Percentiles rank a stretch among this genome's conserved stretches.
Conservation (phyloP, 2,329 filamentous ascomycete genomes). For the Beauveria varroae region DNA sequence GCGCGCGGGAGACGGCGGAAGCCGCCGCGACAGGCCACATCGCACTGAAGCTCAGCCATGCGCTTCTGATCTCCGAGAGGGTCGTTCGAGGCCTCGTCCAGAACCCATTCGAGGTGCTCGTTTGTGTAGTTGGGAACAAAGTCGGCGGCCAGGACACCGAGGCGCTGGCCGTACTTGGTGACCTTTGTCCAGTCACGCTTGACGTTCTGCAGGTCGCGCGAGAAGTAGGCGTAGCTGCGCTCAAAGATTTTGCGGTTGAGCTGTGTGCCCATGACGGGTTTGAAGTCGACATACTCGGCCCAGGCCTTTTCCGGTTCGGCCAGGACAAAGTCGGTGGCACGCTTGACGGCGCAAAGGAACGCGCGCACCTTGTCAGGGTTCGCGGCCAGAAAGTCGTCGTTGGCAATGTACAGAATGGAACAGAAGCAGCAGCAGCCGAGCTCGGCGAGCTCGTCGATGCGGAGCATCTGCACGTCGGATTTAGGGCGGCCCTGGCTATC, state of each 20-base stretch:
- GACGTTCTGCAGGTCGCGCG: constrained; percentile 67
- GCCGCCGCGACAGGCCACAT: constrained; percentile 57
- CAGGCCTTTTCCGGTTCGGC: constrained; percentile 55
- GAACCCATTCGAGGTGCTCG: constrained; percentile 56
- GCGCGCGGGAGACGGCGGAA: constrained; percentile 42
- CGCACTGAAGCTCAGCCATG: constrained; percentile 62
- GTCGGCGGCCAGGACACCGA: constrained; percentile 55
- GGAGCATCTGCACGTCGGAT: constrained; percentile 69
- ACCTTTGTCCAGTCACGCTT: constrained; percentile 70
- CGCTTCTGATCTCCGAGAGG: constrained; percentile 67
- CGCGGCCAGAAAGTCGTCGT: constrained; percentile 59
- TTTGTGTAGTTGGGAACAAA: constrained; percentile 73
- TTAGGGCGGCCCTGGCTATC: constrained; percentile 52
- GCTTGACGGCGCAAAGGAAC: constrained; percentile 68
- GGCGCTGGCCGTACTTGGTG: constrained; percentile 65
- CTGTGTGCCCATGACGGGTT: constrained; percentile 58
- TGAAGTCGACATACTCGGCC: constrained; percentile 63
- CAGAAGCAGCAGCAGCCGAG: constrained; percentile 81
- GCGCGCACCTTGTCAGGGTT: constrained; percentile 58
- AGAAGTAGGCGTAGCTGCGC: constrained; percentile 71
- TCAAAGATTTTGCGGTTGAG: constrained; percentile 76
- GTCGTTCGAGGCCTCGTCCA: constrained; percentile 58
- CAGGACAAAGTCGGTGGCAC: constrained; percentile 65
- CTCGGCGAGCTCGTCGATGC: constrained; percentile 73
- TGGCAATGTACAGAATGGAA: constrained; percentile 72